These are phyloP conservation scores for Pelargonium fulgidum DNA, from an alignment of 441 rosid species.

Conservation along the genomic window DNA sequence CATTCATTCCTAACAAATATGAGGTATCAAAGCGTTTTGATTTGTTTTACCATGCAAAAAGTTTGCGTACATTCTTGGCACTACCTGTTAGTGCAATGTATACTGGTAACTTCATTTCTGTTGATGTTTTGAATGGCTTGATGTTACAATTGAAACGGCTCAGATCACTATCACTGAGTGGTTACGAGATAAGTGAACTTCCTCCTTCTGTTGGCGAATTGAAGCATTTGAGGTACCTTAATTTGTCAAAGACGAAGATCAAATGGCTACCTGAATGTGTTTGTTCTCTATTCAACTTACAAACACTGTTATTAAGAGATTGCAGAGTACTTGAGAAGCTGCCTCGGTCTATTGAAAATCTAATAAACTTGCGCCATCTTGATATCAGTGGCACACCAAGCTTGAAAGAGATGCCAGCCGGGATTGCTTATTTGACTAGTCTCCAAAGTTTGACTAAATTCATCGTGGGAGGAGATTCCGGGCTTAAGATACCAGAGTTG, in stretches of 20 bases:
- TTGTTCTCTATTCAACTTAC: constrained; percentile 10
- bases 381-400: constrained; percentile 4
- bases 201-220: not conserved
- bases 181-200: not conserved
- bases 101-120: not conserved
- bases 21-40: constrained; percentile 1
- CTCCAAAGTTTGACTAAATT: constrained; percentile 14
- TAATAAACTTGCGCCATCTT: constrained; percentile 10
- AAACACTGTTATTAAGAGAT: not conserved
- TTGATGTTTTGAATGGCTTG: not conserved
- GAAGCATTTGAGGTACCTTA: constrained; percentile 20
- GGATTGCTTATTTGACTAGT: not conserved
- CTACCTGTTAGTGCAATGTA: not conserved
- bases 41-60: not conserved
- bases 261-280: not conserved
- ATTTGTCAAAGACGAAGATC: not conserved
- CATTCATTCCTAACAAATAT: constrained; percentile 5
- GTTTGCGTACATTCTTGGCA: constrained; percentile 5
- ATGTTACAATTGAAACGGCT: constrained; percentile 2
- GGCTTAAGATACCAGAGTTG: constrained; percentile 18
- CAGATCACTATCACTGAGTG: constrained; percentile 8
- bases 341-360: constrained; percentile 1
- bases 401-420: constrained; percentile 9
- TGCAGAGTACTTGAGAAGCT: not conserved
- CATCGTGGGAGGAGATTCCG: constrained; percentile 13